Base-by-base conservation (phyloP, 176 grass and related monocot genomes). In the Eragrostis curvula region DNA sequence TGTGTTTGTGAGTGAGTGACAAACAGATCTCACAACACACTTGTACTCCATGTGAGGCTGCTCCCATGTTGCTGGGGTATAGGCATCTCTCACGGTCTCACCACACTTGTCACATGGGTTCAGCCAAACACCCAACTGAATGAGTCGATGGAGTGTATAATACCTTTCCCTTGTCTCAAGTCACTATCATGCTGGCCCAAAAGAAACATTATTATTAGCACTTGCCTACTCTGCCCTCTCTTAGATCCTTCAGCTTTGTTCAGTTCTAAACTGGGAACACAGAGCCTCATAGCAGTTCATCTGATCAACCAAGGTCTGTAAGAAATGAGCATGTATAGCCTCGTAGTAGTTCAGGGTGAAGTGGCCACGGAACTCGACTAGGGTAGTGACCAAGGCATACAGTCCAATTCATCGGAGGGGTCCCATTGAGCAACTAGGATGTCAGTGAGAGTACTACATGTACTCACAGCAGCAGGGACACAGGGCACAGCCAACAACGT, bases 51-150 rank as follows among this genome's bases (percentile, higher is more conserved):
- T 67, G 78, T 81, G 65, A 70, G 36, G 21, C 30, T 68, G 47
- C 21, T 21, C 21, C 30, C 29, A 42, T 68, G 48, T 62, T 82
- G 85, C 62, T 68, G 61, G 51, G 30, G 43, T 14, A n/a, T 14
- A 67, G 52, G 12, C 63, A 77, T 18, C 45, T n/a, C 36, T 56
- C 74, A 29, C 29, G n/a, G n/a, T n/a, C n/a, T n/a, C n/a, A n/a
- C n/a, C n/a, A n/a, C n/a, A n/a, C n/a, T n/a, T n/a, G n/a, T n/a
- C 78, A 81, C 48, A 86, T 81, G 70, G 61, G 81, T 81, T 75
- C 78, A 69, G 71, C 41, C n/a, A 70, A 12, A 12, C 59, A 58
- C 56, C 8, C 12, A 61, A 81, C 77, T 67, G 76, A 73, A 78
- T 18, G 39, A 36, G 12, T 46, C 24, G 49, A 73, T 63, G 58